A percentile compares a stretch with the other conserved stretches of the same genome.
These are phyloP conservation scores for Colletotrichum navitas DNA, from an alignment of 2,329 filamentous ascomycete genomes.

Conservation along the genomic window DNA sequence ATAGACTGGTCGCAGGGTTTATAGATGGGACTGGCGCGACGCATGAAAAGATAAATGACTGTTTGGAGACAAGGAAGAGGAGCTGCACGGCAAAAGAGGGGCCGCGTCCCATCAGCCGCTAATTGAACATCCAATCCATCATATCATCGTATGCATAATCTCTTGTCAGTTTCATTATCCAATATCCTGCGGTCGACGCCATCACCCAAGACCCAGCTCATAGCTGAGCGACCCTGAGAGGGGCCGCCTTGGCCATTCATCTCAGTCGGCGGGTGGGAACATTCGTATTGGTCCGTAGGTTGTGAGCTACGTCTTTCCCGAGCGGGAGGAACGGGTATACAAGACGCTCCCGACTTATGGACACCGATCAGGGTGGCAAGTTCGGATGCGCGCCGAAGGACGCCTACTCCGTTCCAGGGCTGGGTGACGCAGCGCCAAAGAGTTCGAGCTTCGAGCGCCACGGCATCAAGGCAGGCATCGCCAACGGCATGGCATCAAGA, in stretches of 20 bases:
- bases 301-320: not conserved
- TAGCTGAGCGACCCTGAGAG: not conserved
- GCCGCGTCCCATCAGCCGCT: constrained; percentile 3
- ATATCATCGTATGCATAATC: not conserved
- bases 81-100: not conserved
- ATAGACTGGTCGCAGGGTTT: not conserved
- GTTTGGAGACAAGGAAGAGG: not conserved
- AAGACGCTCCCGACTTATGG: constrained; percentile 17
- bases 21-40: constrained; percentile 2
- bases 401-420: not conserved
- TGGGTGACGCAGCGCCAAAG: not conserved
- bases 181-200: not conserved
- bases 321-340: constrained; percentile 2
- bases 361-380: constrained; percentile 2
- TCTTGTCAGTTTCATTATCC: constrained; percentile 11
- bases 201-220: not conserved
- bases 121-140: not conserved
- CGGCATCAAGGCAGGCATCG: not conserved
- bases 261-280: not conserved
- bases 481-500: not conserved
- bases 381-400: constrained; percentile 24
- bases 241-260: no score
- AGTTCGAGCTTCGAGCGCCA: not conserved
- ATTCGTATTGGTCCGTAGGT: not conserved
- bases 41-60: constrained; percentile 30